Base-by-base conservation (phyloP, 2,329 filamentous ascomycete genomes). In the Zasmidium cellare region DNA sequence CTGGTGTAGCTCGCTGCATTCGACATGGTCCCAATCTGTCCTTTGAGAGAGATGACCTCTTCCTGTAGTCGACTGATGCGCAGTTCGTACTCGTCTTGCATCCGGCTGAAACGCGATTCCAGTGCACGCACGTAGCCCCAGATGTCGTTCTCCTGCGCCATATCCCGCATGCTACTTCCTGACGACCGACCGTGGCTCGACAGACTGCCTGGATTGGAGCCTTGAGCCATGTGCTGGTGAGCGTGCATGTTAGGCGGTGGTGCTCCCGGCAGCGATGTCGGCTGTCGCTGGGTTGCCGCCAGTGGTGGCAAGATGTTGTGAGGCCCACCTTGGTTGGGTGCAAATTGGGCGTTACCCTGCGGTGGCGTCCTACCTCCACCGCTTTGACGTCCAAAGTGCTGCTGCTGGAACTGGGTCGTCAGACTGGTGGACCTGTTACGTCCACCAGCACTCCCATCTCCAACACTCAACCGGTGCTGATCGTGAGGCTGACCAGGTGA, bases 121-220 rank as follows among this genome's bases (percentile, higher is more conserved):
- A 93, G 77, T 18, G 80, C 82, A 56, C 90, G 86, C 31, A 92
- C 84, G 67, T 91, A 91, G 3, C 81, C 77, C 87, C 87, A 91
- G 9, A 92, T 77, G 45, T 85, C 86, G 19, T 63, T 64, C 24
- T 61, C 85, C 76, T 53, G 84, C 71, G 91, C 87, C 59, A 91
- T 80, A 65, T 90, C 91, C 60, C 84, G 84, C 63, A 84, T 84
- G 67, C 84, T 87, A 59, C 83, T 84, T 16, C 77, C 81, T 50
- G 82, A 84, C 51, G 81, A 83, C 16, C 67, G 64, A 19, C 82
- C 80, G 68, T 88, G 81, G 57, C 78, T 80, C 7, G 79, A 81
- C 70, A 77, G 74, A 61, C 76, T 80, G 53, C 76, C 73, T 22
- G 80, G 79, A 66, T 83, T 82, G 23, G 84, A 70, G 65, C 71